Percentiles rank a stretch among this genome's conserved stretches.
These are phyloP conservation scores for Grosmannia huntii DNA, from an alignment of 2,329 filamentous ascomycete genomes.

Conservation along the genomic window DNA sequence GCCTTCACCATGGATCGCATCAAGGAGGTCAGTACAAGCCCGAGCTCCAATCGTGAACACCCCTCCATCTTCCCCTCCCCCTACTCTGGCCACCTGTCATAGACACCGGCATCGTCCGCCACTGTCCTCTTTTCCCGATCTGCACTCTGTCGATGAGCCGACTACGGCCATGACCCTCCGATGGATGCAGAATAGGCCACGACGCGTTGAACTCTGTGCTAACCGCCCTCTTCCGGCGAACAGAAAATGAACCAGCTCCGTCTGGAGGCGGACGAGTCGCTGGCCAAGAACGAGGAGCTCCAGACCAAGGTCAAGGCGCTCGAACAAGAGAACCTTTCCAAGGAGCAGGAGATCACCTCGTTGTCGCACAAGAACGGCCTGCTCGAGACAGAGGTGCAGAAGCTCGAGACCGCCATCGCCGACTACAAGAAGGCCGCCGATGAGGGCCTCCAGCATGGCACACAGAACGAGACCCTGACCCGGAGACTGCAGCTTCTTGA, in stretches of 20 bases:
- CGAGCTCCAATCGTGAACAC: background rate
- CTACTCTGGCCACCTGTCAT: background rate
- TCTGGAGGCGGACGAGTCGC: conserved; percentile 79
- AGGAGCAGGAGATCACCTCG: conserved; percentile 97
- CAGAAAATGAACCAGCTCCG: conserved; percentile 95
- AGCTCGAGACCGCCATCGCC: conserved; percentile 72
- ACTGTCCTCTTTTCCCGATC: background rate
- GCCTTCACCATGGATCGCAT: conserved; percentile 60
- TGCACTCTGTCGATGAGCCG: background rate
- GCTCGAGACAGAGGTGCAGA: conserved; percentile 83
- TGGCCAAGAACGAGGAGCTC: conserved; percentile 74
- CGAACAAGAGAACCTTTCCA: conserved; percentile 88
- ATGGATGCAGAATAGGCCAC: background rate
- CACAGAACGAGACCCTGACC: conserved; percentile 83
- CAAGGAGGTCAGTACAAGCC: conserved; percentile 58
- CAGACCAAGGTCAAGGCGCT: conserved; percentile 76
- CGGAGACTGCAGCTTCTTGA: conserved; percentile 90
- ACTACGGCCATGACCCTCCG: too few species aligned
- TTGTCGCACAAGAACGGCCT: conserved; percentile 90
- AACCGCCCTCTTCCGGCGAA: conserved; percentile 2
- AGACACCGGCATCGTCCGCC: background rate
- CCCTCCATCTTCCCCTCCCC: conserved; percentile 4
- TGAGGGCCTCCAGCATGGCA: conserved; percentile 69
- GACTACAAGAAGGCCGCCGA: conserved; percentile 79
- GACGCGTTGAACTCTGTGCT: conserved; percentile 3